These are phyloP conservation scores for Talaromyces trachyspermus DNA, from an alignment of 495 filamentous ascomycete species.

Conservation along the genomic window DNA sequence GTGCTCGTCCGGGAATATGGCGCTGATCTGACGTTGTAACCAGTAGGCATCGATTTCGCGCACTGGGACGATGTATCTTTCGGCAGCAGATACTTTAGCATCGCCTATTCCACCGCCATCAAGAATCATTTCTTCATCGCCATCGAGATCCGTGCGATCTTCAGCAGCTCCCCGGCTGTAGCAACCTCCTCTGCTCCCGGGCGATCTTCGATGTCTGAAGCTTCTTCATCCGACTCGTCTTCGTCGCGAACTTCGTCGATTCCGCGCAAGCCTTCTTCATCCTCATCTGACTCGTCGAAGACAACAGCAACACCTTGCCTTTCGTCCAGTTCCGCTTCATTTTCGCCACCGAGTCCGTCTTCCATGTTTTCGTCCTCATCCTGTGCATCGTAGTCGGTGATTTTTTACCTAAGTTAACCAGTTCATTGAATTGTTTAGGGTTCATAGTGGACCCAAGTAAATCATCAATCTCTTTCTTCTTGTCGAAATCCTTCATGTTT, in stretches of 20 bases:
- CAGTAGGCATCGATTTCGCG: slow-evolving; percentile 95
- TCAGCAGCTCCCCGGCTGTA: slow-evolving; percentile 39
- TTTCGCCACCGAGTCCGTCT: slow-evolving; percentile 49
- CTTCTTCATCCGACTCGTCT: slow-evolving; percentile 62
- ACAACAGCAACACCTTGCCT: slow-evolving; percentile 94
- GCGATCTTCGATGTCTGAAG: slow-evolving; percentile 44
- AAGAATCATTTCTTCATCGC: slow-evolving; percentile 70
- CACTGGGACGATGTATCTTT: slow-evolving; percentile 55
- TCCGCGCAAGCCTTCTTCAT: slow-evolving; percentile 67
- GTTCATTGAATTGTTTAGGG: slow-evolving; percentile 91
- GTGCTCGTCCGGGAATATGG: slow-evolving; percentile 82
- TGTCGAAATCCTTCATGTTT: slow-evolving; percentile 93
- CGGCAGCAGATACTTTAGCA: slow-evolving; percentile 42
- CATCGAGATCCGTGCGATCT: slow-evolving; percentile 39
- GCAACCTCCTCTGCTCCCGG: slow-evolving; percentile 43
- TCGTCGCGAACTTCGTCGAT: slow-evolving; percentile 78
- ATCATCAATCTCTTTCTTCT: slow-evolving; percentile 96
- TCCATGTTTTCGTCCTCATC: slow-evolving; percentile 92
- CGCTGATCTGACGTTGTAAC: slow-evolving; percentile 87
- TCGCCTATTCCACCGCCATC: slow-evolving; percentile 47
- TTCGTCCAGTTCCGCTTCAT: slow-evolving; percentile 75
- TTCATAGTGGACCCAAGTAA: slow-evolving; percentile 73
- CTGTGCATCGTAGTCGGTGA: slow-evolving; percentile 96
- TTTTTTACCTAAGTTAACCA: slow-evolving; percentile 98
- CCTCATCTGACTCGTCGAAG: slow-evolving; percentile 91